Conservation (phyloP, 441 rosid species). For the Populus hybrid region DNA sequence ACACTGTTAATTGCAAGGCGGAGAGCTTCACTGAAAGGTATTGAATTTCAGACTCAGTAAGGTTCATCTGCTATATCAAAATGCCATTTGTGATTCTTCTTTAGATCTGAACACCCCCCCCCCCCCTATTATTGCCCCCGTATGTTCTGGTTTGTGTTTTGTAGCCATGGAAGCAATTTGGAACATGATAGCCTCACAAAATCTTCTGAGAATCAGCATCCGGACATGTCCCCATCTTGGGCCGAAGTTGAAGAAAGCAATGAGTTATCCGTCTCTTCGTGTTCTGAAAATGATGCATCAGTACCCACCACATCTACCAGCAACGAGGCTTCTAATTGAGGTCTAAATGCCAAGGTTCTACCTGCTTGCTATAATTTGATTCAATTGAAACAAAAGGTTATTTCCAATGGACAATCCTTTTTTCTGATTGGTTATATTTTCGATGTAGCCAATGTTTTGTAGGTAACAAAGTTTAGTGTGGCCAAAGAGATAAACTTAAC, state of each 20-base stretch:
- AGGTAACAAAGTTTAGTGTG: conserved; percentile 38
- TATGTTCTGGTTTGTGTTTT: not conserved
- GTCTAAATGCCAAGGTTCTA: conserved; percentile 36
- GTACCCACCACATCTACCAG: conserved; percentile 19
- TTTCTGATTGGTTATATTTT: conserved; percentile 27
- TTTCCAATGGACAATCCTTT: not conserved
- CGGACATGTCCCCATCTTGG: conserved; percentile 19
- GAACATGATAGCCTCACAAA: conserved; percentile 56
- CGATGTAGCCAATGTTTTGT: conserved; percentile 28
- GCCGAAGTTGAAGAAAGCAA: conserved; percentile 25
- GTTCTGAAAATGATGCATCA: conserved; percentile 26
- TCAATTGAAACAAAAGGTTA: not conserved
- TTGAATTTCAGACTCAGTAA: conserved; percentile 15
- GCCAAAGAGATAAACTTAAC: conserved; percentile 19
- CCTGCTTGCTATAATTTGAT: conserved; percentile 9
- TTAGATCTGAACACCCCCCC: not conserved
- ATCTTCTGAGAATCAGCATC: conserved; percentile 28
- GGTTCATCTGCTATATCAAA: not conserved
- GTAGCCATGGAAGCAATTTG: conserved; percentile 23
- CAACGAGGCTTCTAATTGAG: conserved; percentile 19
- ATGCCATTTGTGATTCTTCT: conserved; percentile 1
- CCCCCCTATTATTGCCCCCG: not conserved
- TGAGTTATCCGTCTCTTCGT: conserved; percentile 13
- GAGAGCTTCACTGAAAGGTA: conserved; percentile 39
- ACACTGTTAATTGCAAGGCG: conserved; percentile 18